Conservation (phyloP, 768 basidiomycete genomes). For the Xanthoconium stramineum region DNA sequence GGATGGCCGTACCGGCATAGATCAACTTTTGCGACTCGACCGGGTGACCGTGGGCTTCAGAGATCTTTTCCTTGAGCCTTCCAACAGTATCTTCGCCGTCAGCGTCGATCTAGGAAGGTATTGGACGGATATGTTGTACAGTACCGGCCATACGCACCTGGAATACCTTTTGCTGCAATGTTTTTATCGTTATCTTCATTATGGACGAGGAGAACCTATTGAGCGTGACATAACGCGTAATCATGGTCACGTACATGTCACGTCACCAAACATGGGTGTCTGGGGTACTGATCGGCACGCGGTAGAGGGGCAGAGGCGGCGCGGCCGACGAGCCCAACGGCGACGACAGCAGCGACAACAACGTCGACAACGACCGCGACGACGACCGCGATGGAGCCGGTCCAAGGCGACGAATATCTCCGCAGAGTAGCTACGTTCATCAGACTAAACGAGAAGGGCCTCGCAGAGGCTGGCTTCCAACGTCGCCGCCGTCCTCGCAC, state of each 20-base stretch:
- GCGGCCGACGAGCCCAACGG: conserved; percentile 9
- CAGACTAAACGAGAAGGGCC: conserved; percentile 63
- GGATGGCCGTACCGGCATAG: conserved; percentile 67
- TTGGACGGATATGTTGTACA: not conserved
- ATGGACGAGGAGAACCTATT: conserved; percentile 27
- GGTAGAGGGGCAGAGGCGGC: conserved; percentile 20
- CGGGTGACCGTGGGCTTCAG: conserved; percentile 68
- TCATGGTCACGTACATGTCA: conserved; percentile 19
- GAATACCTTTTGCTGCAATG: conserved; percentile 90
- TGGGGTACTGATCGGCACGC: conserved; percentile 23
- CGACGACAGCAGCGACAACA: not conserved
- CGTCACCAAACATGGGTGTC: conserved; percentile 17
- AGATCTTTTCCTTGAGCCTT: conserved; percentile 81
- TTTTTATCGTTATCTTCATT: conserved; percentile 96
- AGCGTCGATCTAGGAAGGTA: conserved; percentile 59
- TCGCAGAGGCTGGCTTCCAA: conserved; percentile 62
- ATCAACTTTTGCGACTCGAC: conserved; percentile 86
- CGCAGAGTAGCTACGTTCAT: conserved; percentile 69
- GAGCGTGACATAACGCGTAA: conserved; percentile 23
- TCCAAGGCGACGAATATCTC: conserved; percentile 75
- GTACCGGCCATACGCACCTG: conserved; percentile 42
- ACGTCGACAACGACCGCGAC: not conserved
- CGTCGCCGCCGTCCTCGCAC: conserved; percentile 43
- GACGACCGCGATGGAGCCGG: conserved; percentile 40
- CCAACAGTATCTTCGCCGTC: conserved; percentile 73